Evolutionary conservation across 257 asterid species (phyloP).

Genomic region (Scutellaria baicalensis): DNA sequence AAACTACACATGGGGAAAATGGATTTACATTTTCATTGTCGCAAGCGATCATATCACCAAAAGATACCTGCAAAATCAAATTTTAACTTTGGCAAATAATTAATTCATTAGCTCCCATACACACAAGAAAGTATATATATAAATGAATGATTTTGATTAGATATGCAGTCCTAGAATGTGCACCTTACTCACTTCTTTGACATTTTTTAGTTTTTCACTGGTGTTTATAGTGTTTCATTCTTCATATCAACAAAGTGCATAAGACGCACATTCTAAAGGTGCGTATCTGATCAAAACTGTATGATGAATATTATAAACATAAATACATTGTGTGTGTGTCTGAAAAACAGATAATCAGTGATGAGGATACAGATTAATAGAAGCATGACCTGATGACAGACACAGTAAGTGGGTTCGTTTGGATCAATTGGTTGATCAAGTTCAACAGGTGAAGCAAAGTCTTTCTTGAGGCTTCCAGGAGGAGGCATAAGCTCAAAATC

Average conservation of each 20-base stretch:
- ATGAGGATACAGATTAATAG: background rate
- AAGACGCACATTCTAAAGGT: too few species aligned
- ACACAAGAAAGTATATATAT: background rate
- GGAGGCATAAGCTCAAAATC: conserved; percentile 99
- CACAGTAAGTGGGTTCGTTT: conserved; percentile 94
- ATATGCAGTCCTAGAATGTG: too few species aligned
- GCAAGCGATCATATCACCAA: conserved; percentile 99
- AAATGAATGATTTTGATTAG: background rate
- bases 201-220: too few species aligned
- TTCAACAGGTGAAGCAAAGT: conserved; percentile 60
- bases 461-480: conserved; percentile 83
- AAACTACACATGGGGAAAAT: background rate
- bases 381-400: conserved; percentile 80
- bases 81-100: conserved; percentile 1
- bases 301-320: too few species aligned
- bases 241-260: too few species aligned
- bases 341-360: background rate
- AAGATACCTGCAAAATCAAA: conserved; percentile 64
- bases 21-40: conserved; percentile 82
- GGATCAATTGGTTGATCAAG: conserved; percentile 90
- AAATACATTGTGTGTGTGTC: too few species aligned
- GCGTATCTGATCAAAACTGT: too few species aligned
- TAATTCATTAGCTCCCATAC: background rate
- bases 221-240: too few species aligned
- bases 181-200: too few species aligned